These are phyloP conservation scores for Fusarium tjaetaba DNA, from an alignment of 2,329 filamentous ascomycete genomes.

Conservation along the genomic window DNA sequence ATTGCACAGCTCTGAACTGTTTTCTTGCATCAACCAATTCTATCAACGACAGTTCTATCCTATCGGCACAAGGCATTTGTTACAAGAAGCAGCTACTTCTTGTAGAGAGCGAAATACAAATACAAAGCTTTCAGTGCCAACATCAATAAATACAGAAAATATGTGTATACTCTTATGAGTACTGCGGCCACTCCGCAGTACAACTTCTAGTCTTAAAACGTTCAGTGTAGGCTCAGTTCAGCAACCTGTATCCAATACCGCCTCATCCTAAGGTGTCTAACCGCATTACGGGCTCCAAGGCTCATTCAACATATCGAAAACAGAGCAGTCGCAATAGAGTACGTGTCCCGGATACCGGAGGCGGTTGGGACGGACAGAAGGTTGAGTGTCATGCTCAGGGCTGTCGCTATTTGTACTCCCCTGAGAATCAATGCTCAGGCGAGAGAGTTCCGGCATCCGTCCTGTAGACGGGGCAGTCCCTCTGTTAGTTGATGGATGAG, in stretches of 20 bases:
- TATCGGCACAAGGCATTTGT: not conserved
- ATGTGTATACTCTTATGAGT: not conserved
- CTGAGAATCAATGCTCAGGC: not conserved
- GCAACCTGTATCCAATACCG: not conserved
- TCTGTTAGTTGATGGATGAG: not conserved
- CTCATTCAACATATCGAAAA: not conserved
- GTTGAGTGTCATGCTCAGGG: not conserved
- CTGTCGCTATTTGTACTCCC: not conserved
- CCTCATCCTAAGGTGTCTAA: not conserved
- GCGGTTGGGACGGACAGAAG: not conserved
- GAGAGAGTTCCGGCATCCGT: not conserved
- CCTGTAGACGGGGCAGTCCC: not conserved
- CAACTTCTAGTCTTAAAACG: not conserved
- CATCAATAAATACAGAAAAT: not conserved
- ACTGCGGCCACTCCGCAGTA: not conserved
- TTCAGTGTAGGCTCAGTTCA: not conserved
- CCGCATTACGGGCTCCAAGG: not conserved
- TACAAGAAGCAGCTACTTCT: not conserved
- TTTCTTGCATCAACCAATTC: not conserved
- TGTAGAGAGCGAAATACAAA: not conserved
- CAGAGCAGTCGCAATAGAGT: not conserved
- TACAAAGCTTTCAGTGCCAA: not conserved
- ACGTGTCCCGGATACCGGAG: not conserved
- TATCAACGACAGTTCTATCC: not conserved
- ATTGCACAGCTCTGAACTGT: not conserved